phyloP scores from a whole-genome alignment of 768 basidiomycete species.

The Fibroporia radiculosa region DNA sequence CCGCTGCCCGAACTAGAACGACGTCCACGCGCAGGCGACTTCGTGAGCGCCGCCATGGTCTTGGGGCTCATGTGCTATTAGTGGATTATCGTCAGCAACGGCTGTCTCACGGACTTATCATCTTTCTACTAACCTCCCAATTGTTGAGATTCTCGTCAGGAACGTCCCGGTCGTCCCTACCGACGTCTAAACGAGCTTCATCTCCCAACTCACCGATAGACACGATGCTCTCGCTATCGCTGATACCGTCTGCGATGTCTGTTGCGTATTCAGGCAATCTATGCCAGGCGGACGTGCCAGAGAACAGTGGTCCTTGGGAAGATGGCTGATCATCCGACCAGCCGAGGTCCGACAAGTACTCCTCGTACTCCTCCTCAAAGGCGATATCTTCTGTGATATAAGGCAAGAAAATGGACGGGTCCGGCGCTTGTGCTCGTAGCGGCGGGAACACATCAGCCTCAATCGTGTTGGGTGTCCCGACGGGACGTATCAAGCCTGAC shows the following conservation, averaged over 20 bases:
- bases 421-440: slow-evolving; percentile 76
- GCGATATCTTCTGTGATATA: slow-evolving; percentile 92
- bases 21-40: slow-evolving; percentile 67
- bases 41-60: slow-evolving; percentile 88
- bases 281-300: slow-evolving; percentile 64
- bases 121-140: slow-evolving; percentile 71
- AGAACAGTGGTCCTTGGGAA: slow-evolving; percentile 31
- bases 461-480: slow-evolving; percentile 67
- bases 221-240: slow-evolving; percentile 90
- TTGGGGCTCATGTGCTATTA: slow-evolving; percentile 97
- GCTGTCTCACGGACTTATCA: neutral
- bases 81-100: slow-evolving; percentile 1
- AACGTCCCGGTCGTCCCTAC: slow-evolving; percentile 52
- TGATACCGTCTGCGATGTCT: slow-evolving; percentile 81
- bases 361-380: slow-evolving; percentile 95
- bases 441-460: slow-evolving; percentile 97
- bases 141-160: slow-evolving; percentile 84
- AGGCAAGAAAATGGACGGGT: slow-evolving; percentile 77
- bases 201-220: slow-evolving; percentile 86
- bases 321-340: slow-evolving; percentile 54
- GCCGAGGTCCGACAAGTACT: slow-evolving; percentile 84
- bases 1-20: slow-evolving; percentile 80
- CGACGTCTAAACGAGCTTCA: slow-evolving; percentile 58
- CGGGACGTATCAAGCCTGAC: slow-evolving; percentile 62
- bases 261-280: slow-evolving; percentile 72